phyloP scores from a whole-genome alignment of 371 early-diverging fungal genomes.

The Syncephalis plumigaleata region DNA sequence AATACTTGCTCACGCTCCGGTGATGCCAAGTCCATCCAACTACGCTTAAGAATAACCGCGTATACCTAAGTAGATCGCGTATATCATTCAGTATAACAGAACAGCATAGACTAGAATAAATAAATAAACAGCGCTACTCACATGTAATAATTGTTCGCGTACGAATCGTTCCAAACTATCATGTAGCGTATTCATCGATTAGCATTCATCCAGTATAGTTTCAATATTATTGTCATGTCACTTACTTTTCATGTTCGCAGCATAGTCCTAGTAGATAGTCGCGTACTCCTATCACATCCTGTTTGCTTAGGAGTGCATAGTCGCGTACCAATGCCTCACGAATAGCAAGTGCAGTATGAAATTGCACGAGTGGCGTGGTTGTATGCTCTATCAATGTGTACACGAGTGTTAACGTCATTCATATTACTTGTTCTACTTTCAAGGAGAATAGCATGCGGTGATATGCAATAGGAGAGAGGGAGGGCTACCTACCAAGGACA shows the following conservation, averaged over 20 bases:
- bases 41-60: constrained; percentile 43
- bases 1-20: constrained; percentile 28
- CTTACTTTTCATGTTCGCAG: background rate
- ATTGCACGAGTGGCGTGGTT: constrained; percentile 29
- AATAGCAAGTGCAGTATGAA: constrained; percentile 39
- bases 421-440: background rate
- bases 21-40: constrained; percentile 32
- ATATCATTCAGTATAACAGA: constrained; percentile 30
- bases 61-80: constrained; percentile 22
- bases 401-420: too few relatives aligned
- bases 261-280: constrained; percentile 21
- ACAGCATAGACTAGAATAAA: too few relatives aligned
- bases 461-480: background rate
- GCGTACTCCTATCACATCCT: constrained; percentile 26
- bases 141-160: constrained; percentile 16
- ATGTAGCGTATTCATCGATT: too few relatives aligned
- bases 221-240: too few relatives aligned
- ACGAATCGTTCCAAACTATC: constrained; percentile 11
- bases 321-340: constrained; percentile 34
- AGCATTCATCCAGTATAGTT: too few relatives aligned
- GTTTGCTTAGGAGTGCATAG: constrained; percentile 27
- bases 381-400: constrained; percentile 27
- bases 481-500: constrained; percentile 25
- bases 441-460: background rate
- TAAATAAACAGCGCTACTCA: too few relatives aligned